Base-by-base conservation (phyloP, 257 asterid species). In the Przewalskia tangutica region DNA sequence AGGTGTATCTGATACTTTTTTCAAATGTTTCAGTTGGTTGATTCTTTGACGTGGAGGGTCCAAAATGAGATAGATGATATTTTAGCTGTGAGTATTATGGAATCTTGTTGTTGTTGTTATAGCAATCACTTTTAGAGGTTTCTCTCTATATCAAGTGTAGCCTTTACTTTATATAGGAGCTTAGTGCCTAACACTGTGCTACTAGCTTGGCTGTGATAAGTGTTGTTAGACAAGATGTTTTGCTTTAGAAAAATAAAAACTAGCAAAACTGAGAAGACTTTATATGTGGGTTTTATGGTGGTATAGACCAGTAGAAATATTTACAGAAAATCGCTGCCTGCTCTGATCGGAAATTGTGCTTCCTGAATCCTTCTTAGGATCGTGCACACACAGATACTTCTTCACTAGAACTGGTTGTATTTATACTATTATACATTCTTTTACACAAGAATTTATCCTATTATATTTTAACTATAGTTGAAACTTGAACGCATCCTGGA, bases 11-110 rank as follows among this genome's bases (percentile, higher is more conserved):
- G 77, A 58, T 56, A 58, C 36, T 34, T 79, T 42, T 16, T 67
- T 73, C 86, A 80, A 65, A 77, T 80, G 23, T 91, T 88, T 83
- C 93, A 92, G 97, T 89, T 92, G 82, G 82, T 81, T 27, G 97
- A 89, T 84, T 86, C 91, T 83, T 83, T 91, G 87, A 88, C 85
- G 48, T 92, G 97, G 97, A 90, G 97, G 85, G 85, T 90, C 82
- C 84, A 92, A 79, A 92, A 89, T 82, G 90, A 90, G 82, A 92
- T 92, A 46, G 97, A 92, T 78, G 89, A 89, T 77, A 92, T 92
- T 81, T 77, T 92, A 81, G 88, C 92, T 62, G 94, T 92, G 81
- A 89, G 97, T 87, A 77, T 20, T 54, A 7, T 48, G 6, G 42
- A 71, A 44, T 32, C 27, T 70, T 70, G 38, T n/a, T 42, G 44